A percentile compares a stretch with the other conserved stretches of the same genome.
These are phyloP conservation scores for Aquilaria malaccensis DNA, from an alignment of 345 rosid species.

Conservation along the genomic window DNA sequence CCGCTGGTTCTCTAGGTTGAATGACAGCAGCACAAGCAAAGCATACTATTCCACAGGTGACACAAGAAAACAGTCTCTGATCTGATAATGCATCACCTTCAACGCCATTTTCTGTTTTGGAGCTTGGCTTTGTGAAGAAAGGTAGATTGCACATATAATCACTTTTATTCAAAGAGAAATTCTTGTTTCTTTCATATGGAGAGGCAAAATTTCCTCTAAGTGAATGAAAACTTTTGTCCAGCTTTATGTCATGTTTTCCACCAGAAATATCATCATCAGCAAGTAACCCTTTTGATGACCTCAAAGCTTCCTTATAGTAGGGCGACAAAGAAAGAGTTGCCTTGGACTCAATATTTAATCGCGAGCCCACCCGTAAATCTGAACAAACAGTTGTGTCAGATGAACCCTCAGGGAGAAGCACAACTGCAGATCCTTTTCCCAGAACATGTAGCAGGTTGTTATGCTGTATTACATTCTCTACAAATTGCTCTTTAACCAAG, in stretches of 20 bases:
- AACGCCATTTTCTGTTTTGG: constrained; percentile 21
- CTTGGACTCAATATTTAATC: constrained; percentile 32
- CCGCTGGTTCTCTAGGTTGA: constrained; percentile 79
- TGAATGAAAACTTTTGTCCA: constrained; percentile 34
- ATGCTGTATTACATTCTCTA: constrained; percentile 54
- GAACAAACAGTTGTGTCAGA: constrained; percentile 62
- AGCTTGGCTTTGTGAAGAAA: constrained; percentile 10
- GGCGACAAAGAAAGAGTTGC: constrained; percentile 23
- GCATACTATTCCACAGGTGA: constrained; percentile 81
- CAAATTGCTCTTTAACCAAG: constrained; percentile 75
- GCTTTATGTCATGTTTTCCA: constrained; percentile 22
- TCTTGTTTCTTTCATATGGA: constrained; percentile 46
- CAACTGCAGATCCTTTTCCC: constrained; percentile 70
- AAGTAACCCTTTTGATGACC: constrained; percentile 29
- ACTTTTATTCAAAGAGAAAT: constrained; percentile 25
- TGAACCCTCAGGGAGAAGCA: constrained; percentile 73
- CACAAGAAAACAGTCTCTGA: constrained; percentile 92
- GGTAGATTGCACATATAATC: constrained; percentile 18
- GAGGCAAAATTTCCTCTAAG: constrained; percentile 55
- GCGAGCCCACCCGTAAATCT: constrained; percentile 66
- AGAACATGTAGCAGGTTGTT: constrained; percentile 64
- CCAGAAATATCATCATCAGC: constrained; percentile 25
- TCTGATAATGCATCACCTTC: constrained; percentile 56
- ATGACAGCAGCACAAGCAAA: constrained; percentile 82
- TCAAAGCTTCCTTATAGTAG: constrained; percentile 27